These are phyloP conservation scores for Verticillium nonalfalfae DNA, from an alignment of 2,329 filamentous ascomycete genomes.

Conservation along the genomic window DNA sequence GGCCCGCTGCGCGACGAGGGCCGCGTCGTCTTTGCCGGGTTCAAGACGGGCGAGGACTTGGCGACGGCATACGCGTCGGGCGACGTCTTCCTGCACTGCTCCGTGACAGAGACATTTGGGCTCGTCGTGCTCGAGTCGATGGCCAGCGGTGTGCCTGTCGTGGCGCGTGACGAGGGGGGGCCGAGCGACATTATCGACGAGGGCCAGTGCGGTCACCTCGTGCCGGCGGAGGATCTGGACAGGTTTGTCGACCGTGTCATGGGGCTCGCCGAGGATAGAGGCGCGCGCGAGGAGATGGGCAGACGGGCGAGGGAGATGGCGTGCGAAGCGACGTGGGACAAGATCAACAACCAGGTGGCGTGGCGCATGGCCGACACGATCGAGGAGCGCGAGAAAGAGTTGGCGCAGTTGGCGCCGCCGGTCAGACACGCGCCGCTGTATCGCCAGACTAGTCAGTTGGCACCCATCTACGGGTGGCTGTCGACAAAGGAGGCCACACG, in stretches of 20 bases:
- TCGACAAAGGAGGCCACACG: conserved; percentile 32
- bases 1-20: conserved; percentile 35
- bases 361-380: conserved; percentile 55
- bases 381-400: conserved; percentile 32
- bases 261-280: conserved; percentile 37
- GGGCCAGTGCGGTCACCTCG: conserved; percentile 53
- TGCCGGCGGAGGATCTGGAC: conserved; percentile 52
- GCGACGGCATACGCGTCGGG: conserved; percentile 62
- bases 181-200: conserved; percentile 61
- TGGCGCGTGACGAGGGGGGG: conserved; percentile 63
- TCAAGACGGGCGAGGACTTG: conserved; percentile 53
- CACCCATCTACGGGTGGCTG: conserved; percentile 37
- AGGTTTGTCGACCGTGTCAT: conserved; percentile 49
- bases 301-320: conserved; percentile 46
- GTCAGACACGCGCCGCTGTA: conserved; percentile 7
- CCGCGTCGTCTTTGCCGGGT: conserved; percentile 60
- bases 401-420: conserved; percentile 6
- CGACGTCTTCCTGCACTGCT: conserved; percentile 67
- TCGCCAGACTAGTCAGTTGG: conserved; percentile 19
- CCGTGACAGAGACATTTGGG: conserved; percentile 66
- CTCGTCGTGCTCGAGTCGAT: conserved; percentile 65
- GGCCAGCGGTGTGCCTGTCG: conserved; percentile 63
- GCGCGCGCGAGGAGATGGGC: conserved; percentile 38
- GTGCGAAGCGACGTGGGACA: conserved; percentile 62
- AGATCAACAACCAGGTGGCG: conserved; percentile 64